Base-by-base conservation (phyloP, 164 flowering plant genomes). In the Dillenia turbinata region DNA sequence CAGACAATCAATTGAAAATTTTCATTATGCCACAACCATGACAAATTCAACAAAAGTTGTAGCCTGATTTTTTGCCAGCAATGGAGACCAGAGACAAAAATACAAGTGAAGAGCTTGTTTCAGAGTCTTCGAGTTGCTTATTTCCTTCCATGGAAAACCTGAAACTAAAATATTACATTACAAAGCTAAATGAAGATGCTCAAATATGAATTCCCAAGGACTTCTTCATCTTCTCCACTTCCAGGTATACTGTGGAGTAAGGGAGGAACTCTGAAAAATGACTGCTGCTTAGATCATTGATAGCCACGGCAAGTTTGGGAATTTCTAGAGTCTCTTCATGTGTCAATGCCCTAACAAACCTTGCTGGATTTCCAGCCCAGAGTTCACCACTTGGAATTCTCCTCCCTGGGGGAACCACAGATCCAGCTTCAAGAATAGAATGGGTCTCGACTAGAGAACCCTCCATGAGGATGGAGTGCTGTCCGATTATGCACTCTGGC, bases 351-450 rank as follows among this genome's bases (percentile, higher is more conserved):
- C 99, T 76, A 17, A 94, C 85, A 82, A 84, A 91, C 77, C 92
- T 83, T 13, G 97, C 99, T 14, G 99, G 99, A 65, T 94, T 94
- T 14, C 97, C 99, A 57, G 93, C 95, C 99, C 97, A 91, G 12
- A 91, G 88, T 68, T 94, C 97, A 24, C 99, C 96, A 22, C 86
- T 79, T 43, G 99, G 96, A 57, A 94, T 91, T 65, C 96, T 81
- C 68, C 97, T 72, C 12, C 97, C 99, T 14, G 99, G 99, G 43
- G 97, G 96, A 61, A 94, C 76, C 11, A 94, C 96, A 9, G 96
- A 87, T 16, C 97, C 96, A 48, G 99, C 96, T 79, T 91, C 99
- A 48, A 94, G 87, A 64, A 91, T 91, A 0, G 99, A 80, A 48
- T 88, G 95, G 58, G 95, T 91, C 81, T 94, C 98, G 52, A 90